phyloP scores from a whole-genome alignment of 2,329 filamentous ascomycete genomes.

The Cordyceps fumosorosea region DNA sequence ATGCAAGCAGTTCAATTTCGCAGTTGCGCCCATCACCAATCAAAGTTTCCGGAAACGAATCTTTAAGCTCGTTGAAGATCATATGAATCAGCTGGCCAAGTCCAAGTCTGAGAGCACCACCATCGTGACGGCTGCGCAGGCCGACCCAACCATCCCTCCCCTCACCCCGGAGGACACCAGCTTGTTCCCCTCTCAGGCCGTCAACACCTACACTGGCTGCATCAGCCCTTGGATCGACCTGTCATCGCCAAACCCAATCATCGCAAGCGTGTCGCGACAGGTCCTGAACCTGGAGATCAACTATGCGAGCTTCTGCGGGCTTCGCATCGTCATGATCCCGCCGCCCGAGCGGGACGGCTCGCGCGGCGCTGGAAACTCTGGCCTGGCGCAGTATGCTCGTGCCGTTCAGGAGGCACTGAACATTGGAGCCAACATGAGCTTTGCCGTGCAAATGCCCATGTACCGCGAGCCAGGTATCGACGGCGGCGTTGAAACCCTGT shows the following conservation, averaged over 20 bases:
- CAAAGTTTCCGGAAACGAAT: slow-evolving; percentile 64
- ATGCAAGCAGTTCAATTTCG: slow-evolving; percentile 63
- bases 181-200: slow-evolving; percentile 59
- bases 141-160: slow-evolving; percentile 56
- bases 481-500: slow-evolving; percentile 45
- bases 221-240: slow-evolving; percentile 93
- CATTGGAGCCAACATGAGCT: slow-evolving; percentile 67
- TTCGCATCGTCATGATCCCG: slow-evolving; percentile 73
- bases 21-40: slow-evolving; percentile 74
- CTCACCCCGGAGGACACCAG: slow-evolving; percentile 75
- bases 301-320: slow-evolving; percentile 92
- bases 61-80: slow-evolving; percentile 51
- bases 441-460: slow-evolving; percentile 80
- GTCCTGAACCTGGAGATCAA: slow-evolving; percentile 85
- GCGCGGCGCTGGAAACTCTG: slow-evolving; percentile 41
- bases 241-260: slow-evolving; percentile 71
- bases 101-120: slow-evolving; percentile 32
- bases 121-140: slow-evolving; percentile 38
- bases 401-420: slow-evolving; percentile 74
- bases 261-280: slow-evolving; percentile 82
- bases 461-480: slow-evolving; percentile 62
- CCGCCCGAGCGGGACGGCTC: slow-evolving; percentile 64
- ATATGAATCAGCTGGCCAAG: slow-evolving; percentile 42
- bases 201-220: slow-evolving; percentile 69
- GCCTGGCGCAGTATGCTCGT: slow-evolving; percentile 71